Base-by-base conservation (phyloP, 139 green algal species). In the Eudorina sp. region DNA sequence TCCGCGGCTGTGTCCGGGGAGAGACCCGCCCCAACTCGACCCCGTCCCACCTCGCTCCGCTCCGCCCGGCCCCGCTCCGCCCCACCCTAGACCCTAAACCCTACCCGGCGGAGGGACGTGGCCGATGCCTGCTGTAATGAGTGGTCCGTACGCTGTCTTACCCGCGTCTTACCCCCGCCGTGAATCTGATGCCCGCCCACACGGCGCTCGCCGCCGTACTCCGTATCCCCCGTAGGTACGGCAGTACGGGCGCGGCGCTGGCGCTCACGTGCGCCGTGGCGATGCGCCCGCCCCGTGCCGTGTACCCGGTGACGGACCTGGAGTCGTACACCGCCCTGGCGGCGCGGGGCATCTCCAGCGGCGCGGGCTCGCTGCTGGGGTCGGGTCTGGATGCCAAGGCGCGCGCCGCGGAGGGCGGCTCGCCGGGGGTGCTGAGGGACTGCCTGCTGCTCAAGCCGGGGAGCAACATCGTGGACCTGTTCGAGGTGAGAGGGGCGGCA, bases 391-490 rank as follows among this genome's bases (percentile, higher is more conserved):
- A 92, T 62, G 92, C 90, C 55, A 94, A 93, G 78, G 89, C 89
- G 21, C 75, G 91, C 0, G 89, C 83, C 3, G 91, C 89, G 0
- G 88, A 93, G 78, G 92, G 83, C 13, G 23, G 40, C 41, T 2
- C 9, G 25, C 62, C 90, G 29, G 84, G 88, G 25, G 87, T 94
- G 38, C 82, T 95, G 80, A 74, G 90, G 7, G 91, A 95, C 81
- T 92, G 84, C 53, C 38, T 95, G 40, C 51, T 95, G 84, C 53
- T 95, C 34, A 89, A 90, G 43, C 92, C 91, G 11, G 91, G 92
- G 19, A 92, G 87, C 72, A 89, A 74, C 21, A 31, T 90, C 13
- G 81, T 78, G 27, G 91, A 95, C 74, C 73, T 92, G 40, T 95
- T 83, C 82, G 69, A 88, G 51, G 83, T 88, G 68, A 72, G 62